These are phyloP conservation scores for Nymphaea colorata DNA, from an alignment of 164 flowering plant species.

Conservation along the genomic window DNA sequence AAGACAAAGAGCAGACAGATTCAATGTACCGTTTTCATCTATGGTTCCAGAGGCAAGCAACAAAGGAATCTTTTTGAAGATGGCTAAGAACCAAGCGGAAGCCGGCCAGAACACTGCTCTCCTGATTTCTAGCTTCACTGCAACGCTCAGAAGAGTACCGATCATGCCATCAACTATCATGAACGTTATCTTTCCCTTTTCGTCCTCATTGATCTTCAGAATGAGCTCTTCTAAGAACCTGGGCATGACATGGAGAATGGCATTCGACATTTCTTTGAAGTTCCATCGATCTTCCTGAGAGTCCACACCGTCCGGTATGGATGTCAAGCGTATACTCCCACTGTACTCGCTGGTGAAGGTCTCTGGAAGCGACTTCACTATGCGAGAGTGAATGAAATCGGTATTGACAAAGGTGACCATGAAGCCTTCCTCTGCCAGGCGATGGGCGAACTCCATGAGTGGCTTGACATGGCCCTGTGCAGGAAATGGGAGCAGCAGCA, in stretches of 20 bases:
- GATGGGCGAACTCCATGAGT: conserved; percentile 17
- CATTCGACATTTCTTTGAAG: not conserved
- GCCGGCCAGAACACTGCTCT: conserved; percentile 11
- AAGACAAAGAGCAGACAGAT: not conserved
- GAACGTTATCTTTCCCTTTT: not conserved
- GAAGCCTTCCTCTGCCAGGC: conserved; percentile 17
- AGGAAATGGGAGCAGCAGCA: conserved; percentile 11
- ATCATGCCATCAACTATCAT: not conserved
- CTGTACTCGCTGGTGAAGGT: no score
- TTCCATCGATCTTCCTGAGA: conserved; percentile 13
- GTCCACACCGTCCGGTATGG: conserved; percentile 26
- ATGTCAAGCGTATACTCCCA: conserved; percentile 7
- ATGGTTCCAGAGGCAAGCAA: conserved; percentile 21
- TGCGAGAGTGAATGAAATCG: conserved; percentile 1
- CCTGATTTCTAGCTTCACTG: conserved; percentile 15
- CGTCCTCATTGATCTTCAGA: not conserved
- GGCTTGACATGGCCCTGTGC: conserved; percentile 20
- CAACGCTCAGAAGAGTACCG: conserved; percentile 13
- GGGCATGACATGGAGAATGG: conserved; percentile 10
- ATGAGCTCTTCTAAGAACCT: conserved; percentile 19
- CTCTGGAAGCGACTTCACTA: not conserved
- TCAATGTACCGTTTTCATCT: conserved; percentile 4
- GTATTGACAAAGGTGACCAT: conserved; percentile 10
- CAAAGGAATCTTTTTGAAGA: conserved; percentile 12
- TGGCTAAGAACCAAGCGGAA: conserved; percentile 5